Base-by-base conservation (phyloP, 805 yeast species). In the Wickerhamomyces pijperi region DNA sequence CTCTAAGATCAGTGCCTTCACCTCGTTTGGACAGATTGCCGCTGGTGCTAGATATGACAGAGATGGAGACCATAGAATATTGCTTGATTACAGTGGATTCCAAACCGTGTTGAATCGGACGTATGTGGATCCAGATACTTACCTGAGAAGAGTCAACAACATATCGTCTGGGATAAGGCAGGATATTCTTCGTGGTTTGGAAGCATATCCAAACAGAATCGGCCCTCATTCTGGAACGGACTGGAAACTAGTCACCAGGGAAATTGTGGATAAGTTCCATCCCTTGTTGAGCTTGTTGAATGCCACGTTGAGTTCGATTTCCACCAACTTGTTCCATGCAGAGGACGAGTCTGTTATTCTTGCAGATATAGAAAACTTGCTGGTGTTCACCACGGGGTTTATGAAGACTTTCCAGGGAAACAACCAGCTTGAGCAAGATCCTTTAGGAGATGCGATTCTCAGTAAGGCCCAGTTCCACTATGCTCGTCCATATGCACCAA, bases 71-170 rank as follows among this genome's bases (percentile, higher is more conserved):
- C 45, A 51, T 2, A 58, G 80, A 42, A 61, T 76, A 13, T 45
- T 56, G 32, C 44, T 76, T 15, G 82, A 78, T 54, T 76, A 59
- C 47, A 63, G 76, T 34, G 65, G 72, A 16, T 50, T 72, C 48
- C 67, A 69, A 6, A 74, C 82, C 4, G 73, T 74, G 3, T 46
- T 76, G 17, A 75, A 75, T 52, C 61, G 59, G 46, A 70, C 80
- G 0, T 66, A 56, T 45, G 49, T 77, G 20, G 47, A 57, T 38
- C 65, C 76, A 4, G 75, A 75, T 51, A 60, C 80, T 0, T 72
- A 72, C 44, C 45, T 38, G 3, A 52, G 68, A 40, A 50, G 68
- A 19, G 63, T 67, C 36, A 53, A 59, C 37, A 57, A 64, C 39
- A 45, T 67, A 31, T 50, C 71, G 0, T 42, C 37, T 13, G 62